Evolutionary conservation across 805 yeast species (phyloP).

Genomic region (Ogataea corticis): DNA sequence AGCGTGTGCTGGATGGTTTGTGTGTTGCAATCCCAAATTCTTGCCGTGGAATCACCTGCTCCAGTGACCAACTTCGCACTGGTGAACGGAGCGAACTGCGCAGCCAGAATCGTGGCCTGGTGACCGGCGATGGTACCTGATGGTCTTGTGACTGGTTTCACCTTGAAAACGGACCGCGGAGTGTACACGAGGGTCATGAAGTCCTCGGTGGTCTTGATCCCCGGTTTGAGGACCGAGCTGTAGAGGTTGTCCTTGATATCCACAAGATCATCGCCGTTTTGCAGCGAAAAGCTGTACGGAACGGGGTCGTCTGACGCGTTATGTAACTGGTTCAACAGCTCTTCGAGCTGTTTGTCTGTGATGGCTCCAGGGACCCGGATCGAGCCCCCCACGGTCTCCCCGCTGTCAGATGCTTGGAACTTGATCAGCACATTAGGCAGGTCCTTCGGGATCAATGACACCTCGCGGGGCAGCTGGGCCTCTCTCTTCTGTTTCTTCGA

Average conservation of each 20-base stretch:
- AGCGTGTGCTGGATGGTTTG: conserved; percentile 85
- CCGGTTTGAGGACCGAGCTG: conserved; percentile 80
- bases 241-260: conserved; percentile 82
- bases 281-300: conserved; percentile 83
- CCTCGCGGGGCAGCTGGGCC: conserved; percentile 80
- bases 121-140: conserved; percentile 94
- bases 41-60: conserved; percentile 93
- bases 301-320: conserved; percentile 77
- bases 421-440: conserved; percentile 84
- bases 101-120: conserved; percentile 88
- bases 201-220: conserved; percentile 88
- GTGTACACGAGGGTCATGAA: conserved; percentile 86
- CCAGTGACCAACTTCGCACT: conserved; percentile 89
- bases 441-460: conserved; percentile 70
- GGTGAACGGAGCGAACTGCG: conserved; percentile 90
- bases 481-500: conserved; percentile 83
- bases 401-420: conserved; percentile 92
- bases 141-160: conserved; percentile 85
- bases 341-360: conserved; percentile 82
- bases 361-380: conserved; percentile 90
- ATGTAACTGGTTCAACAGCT: conserved; percentile 76
- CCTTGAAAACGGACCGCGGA: conserved; percentile 94
- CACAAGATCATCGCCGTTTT: conserved; percentile 51
- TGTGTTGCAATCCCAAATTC: conserved; percentile 96
- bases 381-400: conserved; percentile 80